These are phyloP conservation scores for Esteya vermicola DNA, from an alignment of 2,329 filamentous ascomycete genomes.

Conservation along the genomic window DNA sequence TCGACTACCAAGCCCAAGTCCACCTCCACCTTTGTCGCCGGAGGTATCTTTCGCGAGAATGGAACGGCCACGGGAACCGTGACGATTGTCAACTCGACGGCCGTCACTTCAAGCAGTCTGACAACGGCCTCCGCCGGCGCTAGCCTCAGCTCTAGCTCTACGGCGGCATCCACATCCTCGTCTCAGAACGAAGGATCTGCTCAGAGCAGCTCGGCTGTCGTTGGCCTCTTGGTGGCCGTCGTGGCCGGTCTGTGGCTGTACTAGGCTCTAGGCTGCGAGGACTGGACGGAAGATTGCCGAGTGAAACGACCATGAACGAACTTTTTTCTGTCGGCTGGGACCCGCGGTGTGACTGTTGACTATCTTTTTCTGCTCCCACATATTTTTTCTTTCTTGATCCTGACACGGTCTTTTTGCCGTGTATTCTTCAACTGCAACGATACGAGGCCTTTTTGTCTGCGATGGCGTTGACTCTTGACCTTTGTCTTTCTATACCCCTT, in stretches of 20 bases:
- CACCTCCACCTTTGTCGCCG: slow-evolving; percentile 16
- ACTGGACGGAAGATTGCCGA: too few relatives aligned
- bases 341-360: too few relatives aligned
- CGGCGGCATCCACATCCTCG: slow-evolving; percentile 11
- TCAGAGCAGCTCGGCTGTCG: slow-evolving; percentile 35
- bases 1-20: slow-evolving; percentile 1
- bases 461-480: not conserved
- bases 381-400: too few relatives aligned
- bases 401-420: not conserved
- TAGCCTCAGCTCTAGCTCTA: slow-evolving; percentile 11
- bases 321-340: too few relatives aligned
- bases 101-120: too few relatives aligned
- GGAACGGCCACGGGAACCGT: slow-evolving; percentile 10
- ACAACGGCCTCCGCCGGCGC: slow-evolving; percentile 1
- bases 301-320: too few relatives aligned
- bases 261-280: too few relatives aligned
- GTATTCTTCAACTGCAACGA: slow-evolving; percentile 1
- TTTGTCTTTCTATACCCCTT: slow-evolving; percentile 1
- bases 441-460: too few relatives aligned
- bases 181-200: slow-evolving; percentile 26
- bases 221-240: slow-evolving; percentile 40
- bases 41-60: slow-evolving; percentile 42
- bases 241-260: slow-evolving; percentile 36
- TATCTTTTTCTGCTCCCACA: too few relatives aligned
- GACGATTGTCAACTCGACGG: slow-evolving; percentile 1